Base-by-base conservation (phyloP, 148 eudicot species). In the Fagopyrum esculentum region DNA sequence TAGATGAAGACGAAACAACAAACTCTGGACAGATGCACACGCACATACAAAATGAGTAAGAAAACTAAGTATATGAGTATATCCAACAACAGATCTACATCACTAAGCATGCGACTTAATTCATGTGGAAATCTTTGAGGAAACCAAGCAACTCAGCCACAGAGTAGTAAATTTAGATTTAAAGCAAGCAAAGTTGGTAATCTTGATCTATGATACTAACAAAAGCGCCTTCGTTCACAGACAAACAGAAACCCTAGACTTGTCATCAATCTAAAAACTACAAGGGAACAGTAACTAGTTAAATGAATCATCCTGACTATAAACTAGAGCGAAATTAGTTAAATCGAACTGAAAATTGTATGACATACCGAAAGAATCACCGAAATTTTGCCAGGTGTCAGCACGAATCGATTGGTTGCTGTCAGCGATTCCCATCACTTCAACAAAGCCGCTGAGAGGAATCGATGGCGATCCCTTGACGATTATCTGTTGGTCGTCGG, bases 401-500 rank as follows among this genome's bases (percentile, higher is more conserved):
- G 96, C 92, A 45, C 76, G 82, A 70, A 87, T 78, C 60, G 91
- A 87, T 61, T 89, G 91, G 57, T 82, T 80, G 78, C 71, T 76
- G 49, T 95, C 99, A 40, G 96, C 99, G 77, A 95, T 87, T 63
- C 99, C 99, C 80, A 95, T 87, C 47, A 88, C 92, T 85, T 95
- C 99, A n/a, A 90, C 94, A 77, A 78, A 92, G 43, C 90, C 86
- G 19, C 78, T 77, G 16, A 87, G 89, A 76, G 90, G 81, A 12
- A 54, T 60, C 48, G 91, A 86, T 3, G 86, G 83, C 22, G 85
- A 79, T 16, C 98, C 98, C 81, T 88, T 90, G 9, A 95, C 76
- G 54, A 86, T 74, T 22, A 95, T 35, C 81, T 95, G 97, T 56
- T 85, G 89, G 59, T 88, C 97, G 83, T 95, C 99, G 1, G 97